Percentiles rank a stretch among this genome's conserved stretches.
These are phyloP conservation scores for Lasiosphaeria miniovina DNA, from an alignment of 495 filamentous ascomycete species.

Conservation along the genomic window DNA sequence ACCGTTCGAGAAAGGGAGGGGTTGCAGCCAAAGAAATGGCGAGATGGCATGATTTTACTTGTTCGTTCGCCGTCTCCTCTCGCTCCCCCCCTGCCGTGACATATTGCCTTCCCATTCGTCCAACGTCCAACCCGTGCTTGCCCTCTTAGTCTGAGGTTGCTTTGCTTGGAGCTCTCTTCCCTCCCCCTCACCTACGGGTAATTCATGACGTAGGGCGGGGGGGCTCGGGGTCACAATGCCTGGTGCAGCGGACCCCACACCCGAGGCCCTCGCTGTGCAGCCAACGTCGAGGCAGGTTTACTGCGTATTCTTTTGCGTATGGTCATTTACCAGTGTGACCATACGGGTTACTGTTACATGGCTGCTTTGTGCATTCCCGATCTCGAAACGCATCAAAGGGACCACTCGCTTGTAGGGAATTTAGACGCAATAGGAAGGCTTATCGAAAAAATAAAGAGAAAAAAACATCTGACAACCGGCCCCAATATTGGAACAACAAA, in stretches of 20 bases:
- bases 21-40: background rate
- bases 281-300: too few relatives aligned
- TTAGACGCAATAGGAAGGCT: too few relatives aligned
- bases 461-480: too few relatives aligned
- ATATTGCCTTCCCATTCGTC: background rate
- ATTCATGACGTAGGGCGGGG: constrained; percentile 19
- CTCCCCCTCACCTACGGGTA: constrained; percentile 3
- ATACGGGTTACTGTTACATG: too few relatives aligned
- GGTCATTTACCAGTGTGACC: too few relatives aligned
- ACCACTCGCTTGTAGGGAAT: too few relatives aligned
- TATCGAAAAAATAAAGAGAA: too few relatives aligned
- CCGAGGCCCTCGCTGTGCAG: background rate
- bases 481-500: too few relatives aligned
- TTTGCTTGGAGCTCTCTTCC: constrained; percentile 5
- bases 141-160: background rate
- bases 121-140: background rate
- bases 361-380: too few relatives aligned
- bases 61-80: background rate
- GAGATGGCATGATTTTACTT: constrained; percentile 4
- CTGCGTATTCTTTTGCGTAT: too few relatives aligned
- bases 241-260: background rate
- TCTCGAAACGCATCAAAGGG: too few relatives aligned
- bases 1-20: background rate
- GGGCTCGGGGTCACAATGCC: background rate
- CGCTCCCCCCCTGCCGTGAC: background rate